phyloP scores from a whole-genome alignment of 805 yeast species.

The Candida coquimbonensis region DNA sequence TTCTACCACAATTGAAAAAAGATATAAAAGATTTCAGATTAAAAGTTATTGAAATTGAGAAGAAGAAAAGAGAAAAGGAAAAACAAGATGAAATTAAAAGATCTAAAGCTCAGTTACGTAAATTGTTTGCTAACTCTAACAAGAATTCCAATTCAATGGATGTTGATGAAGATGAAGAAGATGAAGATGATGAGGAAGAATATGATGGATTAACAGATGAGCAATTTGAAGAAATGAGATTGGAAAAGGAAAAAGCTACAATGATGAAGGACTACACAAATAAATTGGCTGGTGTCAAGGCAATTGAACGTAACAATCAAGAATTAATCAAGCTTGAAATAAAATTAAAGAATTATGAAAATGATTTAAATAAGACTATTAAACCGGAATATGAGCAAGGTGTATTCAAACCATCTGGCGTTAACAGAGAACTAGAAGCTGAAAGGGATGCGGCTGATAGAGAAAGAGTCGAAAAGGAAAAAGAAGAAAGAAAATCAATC shows the following conservation, averaged over 20 bases:
- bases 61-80: conserved; percentile 42
- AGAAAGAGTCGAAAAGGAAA: conserved; percentile 24
- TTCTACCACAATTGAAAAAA: conserved; percentile 43
- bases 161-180: no score
- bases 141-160: conserved; percentile 16
- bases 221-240: conserved; percentile 24
- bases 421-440: conserved; percentile 32
- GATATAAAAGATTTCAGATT: conserved; percentile 52
- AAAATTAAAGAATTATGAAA: conserved; percentile 29
- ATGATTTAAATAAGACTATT: conserved; percentile 27
- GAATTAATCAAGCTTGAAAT: conserved; percentile 20
- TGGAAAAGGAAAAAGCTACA: conserved; percentile 18
- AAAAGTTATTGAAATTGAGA: conserved; percentile 45
- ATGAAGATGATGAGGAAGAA: conserved; percentile 5
- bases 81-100: conserved; percentile 40
- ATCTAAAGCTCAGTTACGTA: conserved; percentile 40
- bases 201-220: conserved; percentile 28
- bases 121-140: conserved; percentile 35
- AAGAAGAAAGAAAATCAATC: conserved; percentile 15
- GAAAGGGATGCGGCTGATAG: conserved; percentile 34
- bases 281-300: conserved; percentile 11
- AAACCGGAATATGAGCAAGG: conserved; percentile 12
- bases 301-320: conserved; percentile 12
- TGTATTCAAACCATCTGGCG: conserved; percentile 14
- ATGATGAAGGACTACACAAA: conserved; percentile 16